Evolutionary conservation across 2,329 filamentous ascomycete species (phyloP).

Genomic region (Monilinia aucupariae): DNA sequence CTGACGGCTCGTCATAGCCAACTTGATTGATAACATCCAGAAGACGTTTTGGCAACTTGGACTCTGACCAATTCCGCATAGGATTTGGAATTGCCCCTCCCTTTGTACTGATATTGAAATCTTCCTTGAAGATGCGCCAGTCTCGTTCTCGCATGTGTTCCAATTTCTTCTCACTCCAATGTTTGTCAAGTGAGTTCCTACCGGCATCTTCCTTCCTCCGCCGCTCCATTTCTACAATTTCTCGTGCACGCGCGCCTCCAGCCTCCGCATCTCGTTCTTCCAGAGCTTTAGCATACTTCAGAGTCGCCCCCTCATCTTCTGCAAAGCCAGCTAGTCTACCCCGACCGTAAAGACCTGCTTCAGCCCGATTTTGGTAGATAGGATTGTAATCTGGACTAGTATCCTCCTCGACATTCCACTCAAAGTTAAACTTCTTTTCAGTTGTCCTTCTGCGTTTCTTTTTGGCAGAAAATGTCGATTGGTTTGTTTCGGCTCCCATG

Average conservation of each 20-base stretch:
- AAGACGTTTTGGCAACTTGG: conserved; percentile 67
- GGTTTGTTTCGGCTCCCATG: conserved; percentile 83
- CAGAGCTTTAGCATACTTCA: conserved; percentile 61
- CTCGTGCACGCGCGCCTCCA: conserved; percentile 68
- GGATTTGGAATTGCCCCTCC: conserved; percentile 89
- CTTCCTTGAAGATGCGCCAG: conserved; percentile 99
- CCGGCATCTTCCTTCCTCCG: conserved; percentile 67
- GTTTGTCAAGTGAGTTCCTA: conserved; percentile 75
- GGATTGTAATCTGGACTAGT: conserved; percentile 81
- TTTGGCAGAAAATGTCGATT: conserved; percentile 84
- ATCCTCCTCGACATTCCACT: conserved; percentile 94
- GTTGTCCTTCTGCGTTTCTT: conserved; percentile 92
- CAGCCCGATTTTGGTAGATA: conserved; percentile 63
- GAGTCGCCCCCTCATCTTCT: conserved; percentile 50
- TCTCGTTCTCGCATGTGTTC: conserved; percentile 95
- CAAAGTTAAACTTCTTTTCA: conserved; percentile 98
- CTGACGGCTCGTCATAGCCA: conserved; percentile 85
- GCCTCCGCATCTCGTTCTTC: conserved; percentile 70
- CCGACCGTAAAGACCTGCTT: conserved; percentile 64
- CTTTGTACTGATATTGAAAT: conserved; percentile 94
- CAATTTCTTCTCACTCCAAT: conserved; percentile 91
- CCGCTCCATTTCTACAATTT: conserved; percentile 80
- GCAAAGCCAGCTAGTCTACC: conserved; percentile 63
- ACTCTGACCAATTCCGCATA: conserved; percentile 92
- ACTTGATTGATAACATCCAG: conserved; percentile 77